Evolutionary conservation across 2,329 filamentous ascomycete genomes (phyloP).

Genomic region (Blumeria graminis): DNA sequence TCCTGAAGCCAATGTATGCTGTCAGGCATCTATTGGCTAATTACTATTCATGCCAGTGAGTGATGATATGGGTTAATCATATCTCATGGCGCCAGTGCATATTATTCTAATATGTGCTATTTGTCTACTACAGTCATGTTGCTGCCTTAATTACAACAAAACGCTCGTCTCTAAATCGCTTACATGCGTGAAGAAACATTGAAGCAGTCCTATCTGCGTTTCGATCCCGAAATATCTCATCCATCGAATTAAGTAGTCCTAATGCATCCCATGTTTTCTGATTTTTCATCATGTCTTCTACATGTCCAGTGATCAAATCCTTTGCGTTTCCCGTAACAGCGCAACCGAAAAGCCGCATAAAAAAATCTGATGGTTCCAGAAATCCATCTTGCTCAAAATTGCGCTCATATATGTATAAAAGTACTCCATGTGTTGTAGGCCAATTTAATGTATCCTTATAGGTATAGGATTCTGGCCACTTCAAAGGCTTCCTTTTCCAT

Average conservation of each 20-base stretch:
- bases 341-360: neutral
- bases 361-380: neutral
- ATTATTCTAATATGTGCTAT: too few species aligned
- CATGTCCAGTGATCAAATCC: neutral
- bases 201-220: neutral
- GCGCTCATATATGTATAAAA: neutral
- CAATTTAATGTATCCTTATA: neutral
- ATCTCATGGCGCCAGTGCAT: too few species aligned
- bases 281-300: constrained; percentile 1
- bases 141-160: too few species aligned
- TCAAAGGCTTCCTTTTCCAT: neutral
- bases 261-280: neutral
- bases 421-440: neutral
- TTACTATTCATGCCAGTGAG: too few species aligned
- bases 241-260: neutral
- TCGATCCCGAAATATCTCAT: neutral
- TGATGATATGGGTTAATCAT: too few species aligned
- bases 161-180: neutral
- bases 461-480: neutral
- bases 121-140: too few species aligned
- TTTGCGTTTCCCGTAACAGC: neutral
- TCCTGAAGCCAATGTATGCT: too few species aligned
- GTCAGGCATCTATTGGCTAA: too few species aligned
- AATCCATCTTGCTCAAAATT: neutral
- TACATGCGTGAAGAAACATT: neutral